These are phyloP conservation scores for Pythium diclinum DNA, from an alignment of 352 stramenopile species.

Conservation along the genomic window DNA sequence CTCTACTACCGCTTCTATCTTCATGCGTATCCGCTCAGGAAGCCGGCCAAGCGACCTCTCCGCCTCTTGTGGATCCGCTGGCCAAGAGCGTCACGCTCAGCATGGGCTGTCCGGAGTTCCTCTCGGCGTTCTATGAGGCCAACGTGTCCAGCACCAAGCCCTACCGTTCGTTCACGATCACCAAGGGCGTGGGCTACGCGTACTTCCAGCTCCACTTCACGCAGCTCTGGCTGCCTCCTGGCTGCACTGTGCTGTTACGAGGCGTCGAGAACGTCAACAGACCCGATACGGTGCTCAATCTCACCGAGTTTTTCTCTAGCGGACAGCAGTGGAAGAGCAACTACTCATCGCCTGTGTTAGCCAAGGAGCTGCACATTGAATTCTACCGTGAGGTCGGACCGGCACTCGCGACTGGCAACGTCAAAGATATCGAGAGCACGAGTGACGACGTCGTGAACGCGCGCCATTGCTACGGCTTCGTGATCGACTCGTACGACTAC, in stretches of 20 bases:
- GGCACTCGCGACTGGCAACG: not conserved
- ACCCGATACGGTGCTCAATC: conserved; percentile 37
- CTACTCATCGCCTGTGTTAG: conserved; percentile 32
- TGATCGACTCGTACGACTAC: conserved; percentile 49
- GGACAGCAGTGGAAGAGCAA: conserved; percentile 30
- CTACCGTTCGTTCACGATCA: conserved; percentile 50
- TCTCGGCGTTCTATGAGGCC: conserved; percentile 39
- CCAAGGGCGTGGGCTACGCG: conserved; percentile 47
- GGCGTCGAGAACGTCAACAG: conserved; percentile 43
- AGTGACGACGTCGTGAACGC: not conserved
- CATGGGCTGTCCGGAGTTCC: conserved; percentile 55
- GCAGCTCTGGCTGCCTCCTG: conserved; percentile 44
- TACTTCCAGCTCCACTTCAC: conserved; percentile 52
- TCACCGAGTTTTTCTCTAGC: conserved; percentile 36
- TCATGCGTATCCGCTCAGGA: not conserved
- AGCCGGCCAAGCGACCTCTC: not conserved
- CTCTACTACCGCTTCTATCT: not conserved
- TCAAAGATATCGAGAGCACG: not conserved
- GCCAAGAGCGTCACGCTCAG: conserved; percentile 10
- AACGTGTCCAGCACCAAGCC: conserved; percentile 29
- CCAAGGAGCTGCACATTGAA: conserved; percentile 56
- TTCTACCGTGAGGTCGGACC: conserved; percentile 37
- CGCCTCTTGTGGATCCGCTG: not conserved
- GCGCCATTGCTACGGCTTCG: conserved; percentile 54
- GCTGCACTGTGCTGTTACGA: conserved; percentile 39